Conservation (phyloP, 1,139 yeast species). For the Kodamaea plutei region DNA sequence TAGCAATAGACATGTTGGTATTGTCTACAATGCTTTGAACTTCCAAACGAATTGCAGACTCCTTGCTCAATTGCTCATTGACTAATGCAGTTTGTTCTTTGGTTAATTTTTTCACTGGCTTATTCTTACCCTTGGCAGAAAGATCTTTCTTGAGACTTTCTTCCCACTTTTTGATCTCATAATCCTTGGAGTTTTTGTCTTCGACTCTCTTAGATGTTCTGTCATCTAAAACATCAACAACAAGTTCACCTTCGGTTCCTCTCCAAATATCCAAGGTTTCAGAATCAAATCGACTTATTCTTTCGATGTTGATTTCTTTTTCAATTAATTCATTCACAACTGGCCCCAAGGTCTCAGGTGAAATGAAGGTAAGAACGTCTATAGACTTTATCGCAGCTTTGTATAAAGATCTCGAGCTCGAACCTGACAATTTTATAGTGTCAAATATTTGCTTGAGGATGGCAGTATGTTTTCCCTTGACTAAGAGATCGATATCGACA, state of each 20-base stretch:
- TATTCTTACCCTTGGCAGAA: constrained; percentile 45
- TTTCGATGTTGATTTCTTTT: constrained; percentile 38
- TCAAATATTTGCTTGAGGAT: constrained; percentile 13
- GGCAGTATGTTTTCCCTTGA: constrained; percentile 27
- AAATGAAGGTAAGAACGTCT: constrained; percentile 66
- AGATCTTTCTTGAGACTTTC: constrained; percentile 73
- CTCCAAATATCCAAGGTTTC: constrained; percentile 55
- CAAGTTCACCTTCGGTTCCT: constrained; percentile 66
- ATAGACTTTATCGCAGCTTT: constrained; percentile 53
- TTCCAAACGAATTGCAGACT: constrained; percentile 47
- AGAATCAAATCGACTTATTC: constrained; percentile 20
- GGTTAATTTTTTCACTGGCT: constrained; percentile 51
- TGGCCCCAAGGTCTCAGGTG: constrained; percentile 59
- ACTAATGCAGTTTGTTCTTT: constrained; percentile 70
- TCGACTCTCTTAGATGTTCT: constrained; percentile 34
- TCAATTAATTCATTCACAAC: constrained; percentile 39
- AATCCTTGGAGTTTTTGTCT: constrained; percentile 71
- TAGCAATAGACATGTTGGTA: constrained; percentile 46
- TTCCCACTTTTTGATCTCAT: constrained; percentile 89
- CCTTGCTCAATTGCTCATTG: constrained; percentile 58
- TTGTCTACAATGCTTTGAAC: constrained; percentile 37
- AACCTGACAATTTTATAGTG: constrained; percentile 8
- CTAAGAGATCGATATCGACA: constrained; percentile 63
- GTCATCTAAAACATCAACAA: constrained; percentile 54
- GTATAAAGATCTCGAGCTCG: constrained; percentile 21